These are phyloP conservation scores for Fomitopsis palustris DNA, from an alignment of 1,284 basidiomycete species.

Conservation along the genomic window DNA sequence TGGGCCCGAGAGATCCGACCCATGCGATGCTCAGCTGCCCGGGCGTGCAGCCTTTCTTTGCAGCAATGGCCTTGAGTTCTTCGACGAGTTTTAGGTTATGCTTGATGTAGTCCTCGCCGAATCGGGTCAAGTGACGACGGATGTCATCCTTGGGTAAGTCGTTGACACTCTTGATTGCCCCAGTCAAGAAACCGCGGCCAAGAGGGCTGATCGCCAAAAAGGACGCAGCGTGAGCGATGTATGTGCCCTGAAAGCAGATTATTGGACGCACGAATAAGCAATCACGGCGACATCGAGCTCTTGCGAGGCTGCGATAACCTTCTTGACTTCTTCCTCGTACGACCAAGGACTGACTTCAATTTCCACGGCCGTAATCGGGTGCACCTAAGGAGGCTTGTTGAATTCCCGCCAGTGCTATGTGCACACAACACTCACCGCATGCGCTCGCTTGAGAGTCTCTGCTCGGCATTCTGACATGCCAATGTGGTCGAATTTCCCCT, in stretches of 20 bases:
- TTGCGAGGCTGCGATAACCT: constrained; percentile 35
- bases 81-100: constrained; percentile 57
- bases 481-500: constrained; percentile 43
- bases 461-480: constrained; percentile 47
- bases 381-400: constrained; percentile 27
- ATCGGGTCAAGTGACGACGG: constrained; percentile 32
- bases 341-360: constrained; percentile 52
- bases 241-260: not conserved
- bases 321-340: constrained; percentile 43
- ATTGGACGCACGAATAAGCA: constrained; percentile 42
- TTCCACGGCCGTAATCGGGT: constrained; percentile 45
- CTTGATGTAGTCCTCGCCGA: constrained; percentile 42
- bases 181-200: constrained; percentile 53
- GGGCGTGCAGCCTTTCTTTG: constrained; percentile 45
- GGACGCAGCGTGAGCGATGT: not conserved
- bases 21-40: constrained; percentile 64
- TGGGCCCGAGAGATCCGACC: constrained; percentile 44
- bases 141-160: constrained; percentile 43
- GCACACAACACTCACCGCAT: constrained; percentile 3
- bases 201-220: constrained; percentile 36
- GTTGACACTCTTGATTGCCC: constrained; percentile 39
- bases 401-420: too few relatives aligned
- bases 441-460: constrained; percentile 37
- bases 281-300: constrained; percentile 48
- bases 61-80: constrained; percentile 40